Percentiles rank a stretch among this genome's conserved stretches.
Evolutionary conservation across 2,329 filamentous ascomycete genomes (phyloP).

Genomic region (Aspergillus sp.): DNA sequence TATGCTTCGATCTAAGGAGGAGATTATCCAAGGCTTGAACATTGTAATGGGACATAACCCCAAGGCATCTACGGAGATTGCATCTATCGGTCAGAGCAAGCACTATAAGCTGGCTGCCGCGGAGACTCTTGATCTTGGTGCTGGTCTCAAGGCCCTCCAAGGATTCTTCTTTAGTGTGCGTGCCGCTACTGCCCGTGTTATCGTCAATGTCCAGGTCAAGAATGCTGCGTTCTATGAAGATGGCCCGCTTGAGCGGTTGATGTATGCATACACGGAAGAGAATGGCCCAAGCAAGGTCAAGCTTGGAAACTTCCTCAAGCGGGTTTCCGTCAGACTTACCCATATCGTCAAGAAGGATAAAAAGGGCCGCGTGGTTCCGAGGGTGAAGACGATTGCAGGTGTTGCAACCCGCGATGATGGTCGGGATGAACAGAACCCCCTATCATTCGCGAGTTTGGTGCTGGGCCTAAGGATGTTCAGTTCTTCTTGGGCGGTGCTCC

Average conservation of each 20-base stretch:
- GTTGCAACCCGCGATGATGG: constrained; percentile 42
- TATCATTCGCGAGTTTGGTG: constrained; percentile 32
- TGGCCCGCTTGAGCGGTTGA: constrained; percentile 35
- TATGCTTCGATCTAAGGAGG: constrained; percentile 41
- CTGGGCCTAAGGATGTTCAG: constrained; percentile 49
- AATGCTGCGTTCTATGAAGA: constrained; percentile 55
- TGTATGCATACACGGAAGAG: constrained; percentile 25
- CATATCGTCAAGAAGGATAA: constrained; percentile 37
- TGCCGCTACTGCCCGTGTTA: constrained; percentile 51
- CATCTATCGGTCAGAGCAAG: constrained; percentile 50
- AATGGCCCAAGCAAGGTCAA: constrained; percentile 14
- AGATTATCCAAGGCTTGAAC: constrained; percentile 55
- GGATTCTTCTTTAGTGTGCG: constrained; percentile 62
- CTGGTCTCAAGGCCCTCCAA: constrained; percentile 52
- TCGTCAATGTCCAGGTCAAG: constrained; percentile 61
- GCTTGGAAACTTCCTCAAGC: constrained; percentile 33
- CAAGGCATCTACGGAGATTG: constrained; percentile 36
- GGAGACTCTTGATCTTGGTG: constrained; percentile 40
- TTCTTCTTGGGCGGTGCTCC: constrained; percentile 45
- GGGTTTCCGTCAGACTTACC: constrained; percentile 35
- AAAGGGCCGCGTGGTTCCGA: constrained; percentile 25
- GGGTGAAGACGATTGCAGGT: constrained; percentile 43
- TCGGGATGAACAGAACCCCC: constrained; percentile 29
- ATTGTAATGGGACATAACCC: constrained; percentile 50
- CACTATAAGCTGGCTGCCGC: constrained; percentile 42